phyloP scores from a whole-genome alignment of 2,329 filamentous ascomycete genomes.

The Exophiala viscosa region DNA sequence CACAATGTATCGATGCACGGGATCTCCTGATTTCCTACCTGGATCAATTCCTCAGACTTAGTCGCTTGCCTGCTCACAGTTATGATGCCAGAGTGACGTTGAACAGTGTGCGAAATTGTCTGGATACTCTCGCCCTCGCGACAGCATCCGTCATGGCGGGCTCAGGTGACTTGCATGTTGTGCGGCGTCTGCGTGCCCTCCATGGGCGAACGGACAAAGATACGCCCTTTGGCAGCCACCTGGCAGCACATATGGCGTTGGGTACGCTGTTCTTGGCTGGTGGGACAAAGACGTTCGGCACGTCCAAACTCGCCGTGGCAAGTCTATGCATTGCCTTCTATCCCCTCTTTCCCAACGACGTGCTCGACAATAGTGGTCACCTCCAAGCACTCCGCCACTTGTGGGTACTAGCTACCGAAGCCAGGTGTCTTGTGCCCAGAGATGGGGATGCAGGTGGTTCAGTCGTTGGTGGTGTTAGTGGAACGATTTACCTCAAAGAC shows the following conservation, averaged over 20 bases:
- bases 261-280: slow-evolving; percentile 88
- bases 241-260: slow-evolving; percentile 88
- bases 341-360: slow-evolving; percentile 80
- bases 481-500: slow-evolving; percentile 56
- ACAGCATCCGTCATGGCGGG: slow-evolving; percentile 91
- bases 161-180: slow-evolving; percentile 80
- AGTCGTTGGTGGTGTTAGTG: slow-evolving; percentile 64
- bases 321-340: slow-evolving; percentile 89
- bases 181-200: slow-evolving; percentile 78
- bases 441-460: slow-evolving; percentile 81
- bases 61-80: slow-evolving; percentile 57
- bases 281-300: slow-evolving; percentile 87
- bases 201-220: slow-evolving; percentile 82
- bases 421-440: slow-evolving; percentile 80
- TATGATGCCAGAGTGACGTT: slow-evolving; percentile 84
- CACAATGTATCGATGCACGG: slow-evolving; percentile 65
- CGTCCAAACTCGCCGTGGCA: slow-evolving; percentile 80
- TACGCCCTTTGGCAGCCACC: slow-evolving; percentile 86
- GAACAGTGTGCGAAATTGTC: slow-evolving; percentile 82
- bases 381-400: slow-evolving; percentile 95
- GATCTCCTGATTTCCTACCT: slow-evolving; percentile 81
- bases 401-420: slow-evolving; percentile 90
- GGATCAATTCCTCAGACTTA: slow-evolving; percentile 78
- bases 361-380: slow-evolving; percentile 92
- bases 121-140: slow-evolving; percentile 79